Base-by-base conservation (phyloP, 176 grass and related monocot genomes). In the Calamus simplicifolius region DNA sequence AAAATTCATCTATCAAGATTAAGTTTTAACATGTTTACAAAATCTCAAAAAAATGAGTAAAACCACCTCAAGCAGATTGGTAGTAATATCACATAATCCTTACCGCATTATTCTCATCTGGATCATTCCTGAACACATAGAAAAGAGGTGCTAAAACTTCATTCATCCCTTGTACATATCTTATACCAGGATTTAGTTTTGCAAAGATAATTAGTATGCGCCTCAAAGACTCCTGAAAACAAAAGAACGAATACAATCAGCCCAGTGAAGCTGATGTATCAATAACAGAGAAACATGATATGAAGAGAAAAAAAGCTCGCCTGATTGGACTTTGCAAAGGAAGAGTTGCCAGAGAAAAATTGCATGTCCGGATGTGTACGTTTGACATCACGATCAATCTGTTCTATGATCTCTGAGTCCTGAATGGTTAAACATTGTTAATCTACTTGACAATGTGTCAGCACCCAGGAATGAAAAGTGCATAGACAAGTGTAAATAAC, bases 101-200 rank as follows among this genome's bases (percentile, higher is more conserved):
- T 85, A 97, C 92, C 48, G 51, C 69, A 52, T 73, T 80, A 63
- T 51, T 82, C 58, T 68, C 53, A 18, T 97, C 78, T 49, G 78
- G 75, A 27, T 97, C 92, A 52, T 87, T 97, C 78, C 81, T 97
- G 76, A 88, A 85, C 79, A 97, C 81, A 85, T 91, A 97, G 49
- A 78, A 97, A 25, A 97, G 71, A 67, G 81, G 92, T 58, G 92
- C 92, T 70, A 97, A 76, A 67, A 97, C 81, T 85, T 97, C 92
- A 66, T 97, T 91, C 92, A 97, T 97, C 63, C 92, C 87, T 76
- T 97, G 92, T 21, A 97, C 92, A 63, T 97, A 97, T 91, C 81
- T 88, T 80, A 97, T 91, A 62, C 87, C 86, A 15, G 84, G 92
- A 80, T 97, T 97, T 63, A 97, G 66, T 76, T 97, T 97, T 48